Conservation (phyloP, 2,329 filamentous ascomycete genomes). For the Mycosphaerella arachidis region DNA sequence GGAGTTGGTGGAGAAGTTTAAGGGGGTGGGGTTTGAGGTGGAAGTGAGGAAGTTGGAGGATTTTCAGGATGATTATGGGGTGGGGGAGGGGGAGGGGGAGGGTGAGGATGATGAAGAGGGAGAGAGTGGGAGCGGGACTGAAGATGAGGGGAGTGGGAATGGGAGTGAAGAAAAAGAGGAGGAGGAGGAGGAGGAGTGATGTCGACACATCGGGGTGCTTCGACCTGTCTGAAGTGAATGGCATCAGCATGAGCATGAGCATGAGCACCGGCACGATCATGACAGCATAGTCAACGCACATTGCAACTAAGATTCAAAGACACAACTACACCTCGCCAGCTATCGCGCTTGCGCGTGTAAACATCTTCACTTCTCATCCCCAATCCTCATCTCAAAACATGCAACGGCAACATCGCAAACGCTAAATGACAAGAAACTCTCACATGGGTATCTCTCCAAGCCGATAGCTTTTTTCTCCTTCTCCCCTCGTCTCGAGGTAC, state of each 20-base stretch:
- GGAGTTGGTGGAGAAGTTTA: constrained; percentile 71
- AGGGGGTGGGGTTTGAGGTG: constrained; percentile 71
- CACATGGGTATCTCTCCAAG: background rate
- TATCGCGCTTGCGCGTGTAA: background rate
- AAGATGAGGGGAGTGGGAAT: constrained; percentile 35
- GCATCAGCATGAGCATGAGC: background rate
- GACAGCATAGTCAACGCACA: background rate
- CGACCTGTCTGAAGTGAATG: background rate
- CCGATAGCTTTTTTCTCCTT: background rate
- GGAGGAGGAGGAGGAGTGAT: background rate
- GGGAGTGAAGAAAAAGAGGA: constrained; percentile 42
- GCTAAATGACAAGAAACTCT: background rate
- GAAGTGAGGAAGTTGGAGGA: constrained; percentile 68
- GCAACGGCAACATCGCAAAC: background rate
- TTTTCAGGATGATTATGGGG: constrained; percentile 87
- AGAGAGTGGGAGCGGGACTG: constrained; percentile 34
- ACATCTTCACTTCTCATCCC: background rate
- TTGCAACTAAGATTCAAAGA: background rate
- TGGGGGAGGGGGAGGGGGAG: constrained; percentile 59
- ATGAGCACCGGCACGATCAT: background rate
- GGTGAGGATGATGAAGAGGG: constrained; percentile 60
- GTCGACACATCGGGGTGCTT: background rate
- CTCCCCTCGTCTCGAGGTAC: background rate
- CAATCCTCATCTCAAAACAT: background rate
- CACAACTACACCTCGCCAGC: background rate